Conservation (phyloP, 495 filamentous ascomycete genomes). For the Entonaema liquescens region DNA sequence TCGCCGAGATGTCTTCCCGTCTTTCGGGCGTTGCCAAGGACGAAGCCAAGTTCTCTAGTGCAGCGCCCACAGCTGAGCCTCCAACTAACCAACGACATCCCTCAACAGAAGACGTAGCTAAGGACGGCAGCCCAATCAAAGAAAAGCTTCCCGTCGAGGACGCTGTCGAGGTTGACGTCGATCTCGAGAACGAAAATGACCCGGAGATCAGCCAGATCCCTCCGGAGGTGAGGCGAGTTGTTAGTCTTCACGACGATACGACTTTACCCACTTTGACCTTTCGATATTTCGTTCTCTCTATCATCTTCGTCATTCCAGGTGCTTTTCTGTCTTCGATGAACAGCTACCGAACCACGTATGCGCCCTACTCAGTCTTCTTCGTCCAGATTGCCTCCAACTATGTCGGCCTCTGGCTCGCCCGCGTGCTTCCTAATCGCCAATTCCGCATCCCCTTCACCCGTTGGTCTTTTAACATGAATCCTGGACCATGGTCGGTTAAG, state of each 20-base stretch:
- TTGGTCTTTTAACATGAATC: conserved; percentile 62
- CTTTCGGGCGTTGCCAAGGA: conserved; percentile 26
- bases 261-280: conserved; percentile 63
- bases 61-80: conserved; percentile 27
- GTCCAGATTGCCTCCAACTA: conserved; percentile 66
- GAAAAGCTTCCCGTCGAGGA: conserved; percentile 46
- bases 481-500: conserved; percentile 65
- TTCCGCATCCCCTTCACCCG: conserved; percentile 58
- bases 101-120: not conserved
- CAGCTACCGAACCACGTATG: conserved; percentile 61
- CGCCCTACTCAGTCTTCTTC: conserved; percentile 67
- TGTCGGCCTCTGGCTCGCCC: conserved; percentile 62
- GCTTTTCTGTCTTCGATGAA: conserved; percentile 64
- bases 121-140: not conserved
- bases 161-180: conserved; percentile 44
- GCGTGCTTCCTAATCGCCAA: conserved; percentile 56
- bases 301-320: conserved; percentile 62
- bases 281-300: conserved; percentile 62
- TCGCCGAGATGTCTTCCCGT: conserved; percentile 34
- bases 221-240: conserved; percentile 59
- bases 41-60: conserved; percentile 38
- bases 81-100: conserved; percentile 24
- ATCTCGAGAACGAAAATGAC: conserved; percentile 52
- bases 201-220: conserved; percentile 59
- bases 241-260: conserved; percentile 63